These are phyloP conservation scores for Penicilliopsis zonata DNA, from an alignment of 495 filamentous ascomycete genomes.

Conservation along the genomic window DNA sequence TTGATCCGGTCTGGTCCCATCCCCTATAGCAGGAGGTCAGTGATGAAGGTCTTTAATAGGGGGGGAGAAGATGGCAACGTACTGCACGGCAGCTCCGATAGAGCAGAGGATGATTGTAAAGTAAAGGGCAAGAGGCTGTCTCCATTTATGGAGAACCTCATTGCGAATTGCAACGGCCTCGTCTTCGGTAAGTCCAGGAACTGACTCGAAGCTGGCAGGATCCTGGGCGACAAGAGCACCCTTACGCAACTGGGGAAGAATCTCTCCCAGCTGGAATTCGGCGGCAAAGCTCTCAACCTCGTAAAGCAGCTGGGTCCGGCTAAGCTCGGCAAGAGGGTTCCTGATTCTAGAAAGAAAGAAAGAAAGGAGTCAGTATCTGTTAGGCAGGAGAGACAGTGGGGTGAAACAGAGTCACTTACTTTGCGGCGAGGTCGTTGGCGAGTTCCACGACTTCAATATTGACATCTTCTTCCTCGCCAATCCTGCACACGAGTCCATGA, in stretches of 20 bases:
- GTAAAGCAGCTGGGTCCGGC: conserved; percentile 33
- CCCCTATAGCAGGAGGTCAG: conserved; percentile 18
- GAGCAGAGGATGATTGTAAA: conserved; percentile 59
- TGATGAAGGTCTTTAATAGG: not conserved
- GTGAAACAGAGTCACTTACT: not conserved
- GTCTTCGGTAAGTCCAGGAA: conserved; percentile 42
- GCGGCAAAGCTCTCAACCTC: conserved; percentile 46
- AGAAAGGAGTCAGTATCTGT: not conserved
- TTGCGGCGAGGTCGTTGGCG: not conserved
- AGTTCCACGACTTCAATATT: not conserved
- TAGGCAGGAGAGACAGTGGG: not conserved
- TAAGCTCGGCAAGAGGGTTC: conserved; percentile 49
- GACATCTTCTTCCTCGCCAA: no score
- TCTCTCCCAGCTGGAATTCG: conserved; percentile 31
- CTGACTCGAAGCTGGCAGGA: conserved; percentile 39
- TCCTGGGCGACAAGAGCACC: conserved; percentile 56
- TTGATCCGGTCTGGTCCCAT: conserved; percentile 67
- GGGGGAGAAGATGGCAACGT: conserved; percentile 9
- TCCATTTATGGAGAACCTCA: conserved; percentile 53
- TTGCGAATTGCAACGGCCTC: conserved; percentile 42
- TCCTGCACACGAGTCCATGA: no score
- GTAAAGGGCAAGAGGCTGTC: conserved; percentile 51
- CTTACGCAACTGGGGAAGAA: conserved; percentile 37
- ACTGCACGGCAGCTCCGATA: conserved; percentile 58
- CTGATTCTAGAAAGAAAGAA: conserved; percentile 35